Evolutionary conservation across 768 basidiomycete species (phyloP), one percentile per base, ranked within the genome.

Genomic region (Filobasidium wieringae): DNA sequence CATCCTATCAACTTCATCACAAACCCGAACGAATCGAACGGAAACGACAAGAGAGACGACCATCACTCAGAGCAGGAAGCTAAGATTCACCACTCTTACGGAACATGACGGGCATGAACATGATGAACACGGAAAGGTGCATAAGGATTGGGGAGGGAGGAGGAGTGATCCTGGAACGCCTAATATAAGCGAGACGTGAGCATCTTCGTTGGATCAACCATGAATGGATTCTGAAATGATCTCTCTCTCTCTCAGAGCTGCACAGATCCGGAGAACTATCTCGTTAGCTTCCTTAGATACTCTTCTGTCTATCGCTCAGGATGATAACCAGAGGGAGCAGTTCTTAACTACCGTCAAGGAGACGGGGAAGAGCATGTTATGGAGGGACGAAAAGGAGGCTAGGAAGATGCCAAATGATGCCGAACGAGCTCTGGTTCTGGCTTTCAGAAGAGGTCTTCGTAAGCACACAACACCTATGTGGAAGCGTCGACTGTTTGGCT

Each of bases 121-220:
- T 12, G 53, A 1, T 8, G 32, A 24, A 36, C 22, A 30, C 8
- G 22, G n/a, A 11, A 26, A 29, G 56, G n/a, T 30, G 29, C 7
- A 5, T 26, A 26, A 22, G n/a, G 53, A 41, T 32, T 19, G 17
- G 49, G 56, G 32, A 51, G 17, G 17, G 8, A 47, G 43, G 74
- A 91, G 89, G 24, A 83, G 84, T 29, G 72, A 69, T 61, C 73
- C 73, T 2, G 71, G 71, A 6, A 74, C 73, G 15, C 73, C 73
- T 2, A 74, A 74, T 50, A 51, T 74, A 17, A 62, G 62, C 32
- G 73, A 74, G 34, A 71, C 72, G 71, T 72, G 53, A 66, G 69
- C 63, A 17, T 26, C 31, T 9, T 29, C 15, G 9, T 53, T 8
- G 17, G 24, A 6, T 37, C 19, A 29, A 22, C 22, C 24, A 29